Evolutionary conservation across 164 flowering plant genomes (phyloP).

Genomic region (Nymphaea thermarum): DNA sequence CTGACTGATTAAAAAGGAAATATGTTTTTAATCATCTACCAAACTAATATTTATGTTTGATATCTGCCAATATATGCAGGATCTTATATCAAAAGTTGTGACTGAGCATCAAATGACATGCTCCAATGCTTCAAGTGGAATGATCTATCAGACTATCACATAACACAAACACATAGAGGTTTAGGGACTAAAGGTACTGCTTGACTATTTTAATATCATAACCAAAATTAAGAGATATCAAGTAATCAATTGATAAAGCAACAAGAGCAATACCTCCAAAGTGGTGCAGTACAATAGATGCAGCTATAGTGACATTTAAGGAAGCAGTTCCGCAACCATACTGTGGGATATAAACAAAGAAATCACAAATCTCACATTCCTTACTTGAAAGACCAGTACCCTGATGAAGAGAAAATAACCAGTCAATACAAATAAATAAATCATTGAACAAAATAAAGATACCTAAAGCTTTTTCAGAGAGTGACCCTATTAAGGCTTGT

Average conservation of each 20-base stretch:
- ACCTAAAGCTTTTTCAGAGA: too few relatives aligned
- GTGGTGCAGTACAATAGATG: constrained; percentile 91
- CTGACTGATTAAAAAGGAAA: too few relatives aligned
- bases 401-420: constrained; percentile 14
- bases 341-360: constrained; percentile 92
- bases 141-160: not conserved
- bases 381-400: constrained; percentile 85
- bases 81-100: not conserved
- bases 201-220: not conserved
- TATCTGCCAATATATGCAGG: too few relatives aligned
- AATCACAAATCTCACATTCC: constrained; percentile 90
- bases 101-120: not conserved
- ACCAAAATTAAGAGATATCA: not conserved
- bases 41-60: too few relatives aligned
- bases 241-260: not conserved
- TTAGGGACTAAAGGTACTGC: not conserved
- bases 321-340: constrained; percentile 99
- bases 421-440: too few relatives aligned
- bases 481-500: too few relatives aligned
- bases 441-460: not conserved
- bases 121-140: not conserved
- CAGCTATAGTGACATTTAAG: constrained; percentile 91
- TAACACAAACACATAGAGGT: not conserved
- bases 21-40: too few relatives aligned
- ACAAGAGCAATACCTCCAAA: constrained; percentile 39